phyloP scores from a whole-genome alignment of 176 grass and related monocot species.

The Carex kokanica region DNA sequence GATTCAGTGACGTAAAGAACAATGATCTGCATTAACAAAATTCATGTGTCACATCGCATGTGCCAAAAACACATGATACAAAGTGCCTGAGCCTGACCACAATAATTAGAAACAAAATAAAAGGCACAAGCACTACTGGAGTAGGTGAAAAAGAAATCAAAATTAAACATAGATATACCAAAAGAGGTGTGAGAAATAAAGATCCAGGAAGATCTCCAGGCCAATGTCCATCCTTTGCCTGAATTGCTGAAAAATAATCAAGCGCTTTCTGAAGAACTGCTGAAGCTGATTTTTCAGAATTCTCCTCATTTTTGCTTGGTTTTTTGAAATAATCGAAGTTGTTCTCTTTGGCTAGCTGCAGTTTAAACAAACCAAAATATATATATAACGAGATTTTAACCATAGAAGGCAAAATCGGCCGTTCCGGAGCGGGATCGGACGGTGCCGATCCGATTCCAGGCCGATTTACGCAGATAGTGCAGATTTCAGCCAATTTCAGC shows the following conservation, averaged over 20 bases:
- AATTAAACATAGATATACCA: slow-evolving; percentile 38
- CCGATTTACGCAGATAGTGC: too few species aligned
- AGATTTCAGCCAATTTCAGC: too few species aligned
- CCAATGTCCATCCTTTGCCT: slow-evolving; percentile 78
- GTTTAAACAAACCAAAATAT: not conserved
- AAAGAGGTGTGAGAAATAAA: slow-evolving; percentile 50
- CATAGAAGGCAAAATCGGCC: too few species aligned
- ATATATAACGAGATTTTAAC: not conserved
- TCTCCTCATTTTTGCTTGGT: slow-evolving; percentile 7
- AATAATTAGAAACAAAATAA: not conserved
- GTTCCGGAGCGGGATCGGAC: too few species aligned
- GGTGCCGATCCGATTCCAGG: too few species aligned
- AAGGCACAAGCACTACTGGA: not conserved
- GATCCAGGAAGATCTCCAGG: slow-evolving; percentile 64
- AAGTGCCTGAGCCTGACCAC: not conserved
- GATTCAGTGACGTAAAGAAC: slow-evolving; percentile 57
- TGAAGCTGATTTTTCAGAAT: slow-evolving; percentile 14
- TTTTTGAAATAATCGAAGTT: slow-evolving; percentile 30
- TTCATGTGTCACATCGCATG: not conserved
- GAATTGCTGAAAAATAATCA: slow-evolving; percentile 54
- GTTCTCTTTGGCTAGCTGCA: slow-evolving; percentile 56
- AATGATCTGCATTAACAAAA: slow-evolving; percentile 48
- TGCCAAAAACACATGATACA: not conserved
- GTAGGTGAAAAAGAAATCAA: not conserved
- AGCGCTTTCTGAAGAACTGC: slow-evolving; percentile 40